A percentile compares a stretch with the other conserved stretches of the same genome.
Conservation (phyloP, 2,329 filamentous ascomycete species). For the Coniochaeta sp. region DNA sequence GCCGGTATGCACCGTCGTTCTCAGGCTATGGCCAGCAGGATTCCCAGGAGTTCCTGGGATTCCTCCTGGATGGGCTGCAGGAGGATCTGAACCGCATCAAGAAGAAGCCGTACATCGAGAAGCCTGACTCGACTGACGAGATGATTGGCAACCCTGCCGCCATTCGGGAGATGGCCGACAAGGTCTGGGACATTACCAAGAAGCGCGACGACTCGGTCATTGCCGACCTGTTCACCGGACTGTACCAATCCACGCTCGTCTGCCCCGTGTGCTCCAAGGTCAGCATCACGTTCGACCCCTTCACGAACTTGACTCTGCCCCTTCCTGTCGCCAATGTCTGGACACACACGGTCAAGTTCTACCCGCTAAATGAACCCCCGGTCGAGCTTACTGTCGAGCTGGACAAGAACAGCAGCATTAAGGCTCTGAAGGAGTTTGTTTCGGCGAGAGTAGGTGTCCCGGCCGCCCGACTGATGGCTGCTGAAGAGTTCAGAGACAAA, state of each 20-base stretch:
- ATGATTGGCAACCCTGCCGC: slow-evolving; percentile 79
- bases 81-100: slow-evolving; percentile 91
- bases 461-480: slow-evolving; percentile 62
- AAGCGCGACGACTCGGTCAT: slow-evolving; percentile 91
- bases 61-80: slow-evolving; percentile 87
- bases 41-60: slow-evolving; percentile 93
- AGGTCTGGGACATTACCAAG: slow-evolving; percentile 88
- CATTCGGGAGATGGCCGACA: slow-evolving; percentile 76
- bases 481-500: slow-evolving; percentile 74
- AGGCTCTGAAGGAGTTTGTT: slow-evolving; percentile 61
- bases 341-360: slow-evolving; percentile 67
- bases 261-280: slow-evolving; percentile 90
- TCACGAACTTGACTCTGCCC: slow-evolving; percentile 88
- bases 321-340: slow-evolving; percentile 82
- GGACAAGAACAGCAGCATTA: slow-evolving; percentile 66
- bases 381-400: slow-evolving; percentile 71
- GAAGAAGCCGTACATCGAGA: slow-evolving; percentile 96
- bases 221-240: slow-evolving; percentile 90
- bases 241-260: slow-evolving; percentile 96
- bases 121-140: slow-evolving; percentile 94
- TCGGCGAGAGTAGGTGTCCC: slow-evolving; percentile 61
- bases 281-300: slow-evolving; percentile 97
- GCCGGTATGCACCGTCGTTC: slow-evolving; percentile 75
- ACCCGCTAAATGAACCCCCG: slow-evolving; percentile 65
- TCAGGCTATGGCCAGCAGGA: slow-evolving; percentile 95